These are phyloP conservation scores for Artemisia tridentata DNA, from an alignment of 129 eudicot genomes.

Conservation along the genomic window DNA sequence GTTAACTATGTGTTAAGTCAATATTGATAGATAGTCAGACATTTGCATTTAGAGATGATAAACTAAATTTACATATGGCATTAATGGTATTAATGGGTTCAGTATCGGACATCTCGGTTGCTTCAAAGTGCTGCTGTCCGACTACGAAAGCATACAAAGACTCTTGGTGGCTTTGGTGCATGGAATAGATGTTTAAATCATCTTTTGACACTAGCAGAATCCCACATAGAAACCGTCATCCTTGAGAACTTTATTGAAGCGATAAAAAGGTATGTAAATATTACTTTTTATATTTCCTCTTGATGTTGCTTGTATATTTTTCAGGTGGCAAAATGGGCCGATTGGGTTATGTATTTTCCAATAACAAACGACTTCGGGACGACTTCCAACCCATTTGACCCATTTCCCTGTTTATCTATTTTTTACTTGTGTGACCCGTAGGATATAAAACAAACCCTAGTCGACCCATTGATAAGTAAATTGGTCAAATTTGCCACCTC, in stretches of 20 bases:
- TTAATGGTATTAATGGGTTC: slow-evolving; percentile 25
- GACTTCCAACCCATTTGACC: not conserved
- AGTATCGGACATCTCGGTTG: slow-evolving; percentile 94
- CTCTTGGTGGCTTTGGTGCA: slow-evolving; percentile 94
- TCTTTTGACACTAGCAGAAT: slow-evolving; percentile 93
- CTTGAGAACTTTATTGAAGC: slow-evolving; percentile 82
- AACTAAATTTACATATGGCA: not conserved
- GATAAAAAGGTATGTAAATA: slow-evolving; percentile 46
- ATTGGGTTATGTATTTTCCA: not conserved
- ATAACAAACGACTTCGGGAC: not conserved
- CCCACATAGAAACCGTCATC: slow-evolving; percentile 87
- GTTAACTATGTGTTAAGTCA: not conserved
- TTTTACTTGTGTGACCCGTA: not conserved
- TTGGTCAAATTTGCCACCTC: slow-evolving; percentile 3
- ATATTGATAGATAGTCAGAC: too few species aligned
- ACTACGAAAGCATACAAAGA: slow-evolving; percentile 85
- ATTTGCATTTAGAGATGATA: not conserved
- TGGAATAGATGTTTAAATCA: slow-evolving; percentile 99
- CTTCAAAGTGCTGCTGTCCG: slow-evolving; percentile 92
- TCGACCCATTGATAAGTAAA: not conserved
- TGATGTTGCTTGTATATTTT: not conserved
- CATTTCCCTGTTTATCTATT: not conserved
- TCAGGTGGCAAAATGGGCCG: not conserved
- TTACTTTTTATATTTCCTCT: not conserved
- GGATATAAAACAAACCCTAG: not conserved